A percentile compares a stretch with the other conserved stretches of the same genome.
phyloP scores from a whole-genome alignment of 2,329 filamentous ascomycete species.

The Xylariaceae sp. region DNA sequence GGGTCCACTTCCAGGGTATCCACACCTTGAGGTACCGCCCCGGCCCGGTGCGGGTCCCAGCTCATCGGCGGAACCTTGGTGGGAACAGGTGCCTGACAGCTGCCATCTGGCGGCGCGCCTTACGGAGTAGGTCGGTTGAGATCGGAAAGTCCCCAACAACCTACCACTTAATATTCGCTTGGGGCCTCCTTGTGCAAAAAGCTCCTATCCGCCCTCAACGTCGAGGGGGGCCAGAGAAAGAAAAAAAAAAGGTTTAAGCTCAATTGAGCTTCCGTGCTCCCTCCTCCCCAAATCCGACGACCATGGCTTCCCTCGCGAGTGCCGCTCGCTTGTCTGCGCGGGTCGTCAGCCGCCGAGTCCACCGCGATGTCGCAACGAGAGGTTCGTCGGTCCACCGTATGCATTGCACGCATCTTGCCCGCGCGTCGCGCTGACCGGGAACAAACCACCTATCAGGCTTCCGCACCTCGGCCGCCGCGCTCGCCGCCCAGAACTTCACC shows the following conservation, averaged over 20 bases:
- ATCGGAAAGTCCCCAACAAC: slow-evolving; percentile 23
- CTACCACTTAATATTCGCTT: no score
- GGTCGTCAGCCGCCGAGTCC: slow-evolving; percentile 46
- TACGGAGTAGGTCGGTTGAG: slow-evolving; percentile 11
- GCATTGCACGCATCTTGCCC: background rate
- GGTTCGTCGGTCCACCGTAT: slow-evolving; percentile 37
- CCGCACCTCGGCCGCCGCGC: slow-evolving; percentile 51
- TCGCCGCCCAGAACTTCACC: slow-evolving; percentile 77
- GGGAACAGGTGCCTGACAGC: no score
- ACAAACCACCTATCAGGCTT: slow-evolving; percentile 42
- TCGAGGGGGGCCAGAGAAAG: no score
- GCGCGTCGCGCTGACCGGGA: no score
- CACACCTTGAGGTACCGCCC: no score
- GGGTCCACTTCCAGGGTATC: no score
- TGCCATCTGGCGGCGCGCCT: no score
- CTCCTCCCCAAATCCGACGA: slow-evolving; percentile 19
- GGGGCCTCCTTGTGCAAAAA: no score
- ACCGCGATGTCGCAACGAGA: slow-evolving; percentile 47
- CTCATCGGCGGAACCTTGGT: no score
- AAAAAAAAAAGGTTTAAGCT: slow-evolving; percentile 21
- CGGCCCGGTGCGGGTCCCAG: no score
- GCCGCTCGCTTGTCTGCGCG: slow-evolving; percentile 58
- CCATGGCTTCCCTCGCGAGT: slow-evolving; percentile 60
- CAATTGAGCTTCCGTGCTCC: slow-evolving; percentile 20
- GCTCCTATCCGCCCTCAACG: no score